Conservation (phyloP, 192 early-diverging fungal species). For the Coemansia sp. region DNA sequence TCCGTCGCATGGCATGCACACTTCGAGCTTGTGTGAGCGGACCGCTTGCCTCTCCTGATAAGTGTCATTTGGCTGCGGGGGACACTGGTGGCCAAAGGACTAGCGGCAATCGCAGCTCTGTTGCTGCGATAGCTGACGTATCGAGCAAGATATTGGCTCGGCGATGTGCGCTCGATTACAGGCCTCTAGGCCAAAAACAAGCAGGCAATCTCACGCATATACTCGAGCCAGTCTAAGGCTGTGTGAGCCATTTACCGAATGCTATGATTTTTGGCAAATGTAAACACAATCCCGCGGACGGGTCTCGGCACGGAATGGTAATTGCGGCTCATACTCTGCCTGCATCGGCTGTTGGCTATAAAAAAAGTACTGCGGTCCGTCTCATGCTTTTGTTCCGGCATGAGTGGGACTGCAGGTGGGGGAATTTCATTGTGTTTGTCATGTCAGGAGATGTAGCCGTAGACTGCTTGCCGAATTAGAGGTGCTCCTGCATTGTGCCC, state of each 20-base stretch:
- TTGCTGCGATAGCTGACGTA: background rate
- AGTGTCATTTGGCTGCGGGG: constrained; percentile 3
- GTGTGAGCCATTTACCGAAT: background rate
- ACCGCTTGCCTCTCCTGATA: background rate
- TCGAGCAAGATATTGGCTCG: background rate
- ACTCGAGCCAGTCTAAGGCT: background rate
- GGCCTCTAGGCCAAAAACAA: background rate
- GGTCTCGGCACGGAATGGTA: background rate
- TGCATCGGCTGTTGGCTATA: background rate
- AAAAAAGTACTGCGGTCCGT: background rate
- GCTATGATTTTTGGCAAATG: background rate
- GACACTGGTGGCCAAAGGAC: background rate
- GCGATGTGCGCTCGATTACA: background rate
- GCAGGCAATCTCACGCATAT: background rate
- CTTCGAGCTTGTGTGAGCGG: background rate
- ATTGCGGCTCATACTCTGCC: constrained; percentile 1
- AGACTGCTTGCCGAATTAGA: background rate
- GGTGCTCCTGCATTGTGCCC: constrained; percentile 3
- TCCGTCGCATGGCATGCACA: background rate
- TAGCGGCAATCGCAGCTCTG: background rate
- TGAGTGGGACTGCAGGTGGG: background rate
- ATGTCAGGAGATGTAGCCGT: constrained; percentile 8
- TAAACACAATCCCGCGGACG: background rate
- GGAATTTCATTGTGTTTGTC: background rate
- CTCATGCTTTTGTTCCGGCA: constrained; percentile 1